Conservation (phyloP, 2,329 filamentous ascomycete genomes). For the Taxawa tesnikishii region DNA sequence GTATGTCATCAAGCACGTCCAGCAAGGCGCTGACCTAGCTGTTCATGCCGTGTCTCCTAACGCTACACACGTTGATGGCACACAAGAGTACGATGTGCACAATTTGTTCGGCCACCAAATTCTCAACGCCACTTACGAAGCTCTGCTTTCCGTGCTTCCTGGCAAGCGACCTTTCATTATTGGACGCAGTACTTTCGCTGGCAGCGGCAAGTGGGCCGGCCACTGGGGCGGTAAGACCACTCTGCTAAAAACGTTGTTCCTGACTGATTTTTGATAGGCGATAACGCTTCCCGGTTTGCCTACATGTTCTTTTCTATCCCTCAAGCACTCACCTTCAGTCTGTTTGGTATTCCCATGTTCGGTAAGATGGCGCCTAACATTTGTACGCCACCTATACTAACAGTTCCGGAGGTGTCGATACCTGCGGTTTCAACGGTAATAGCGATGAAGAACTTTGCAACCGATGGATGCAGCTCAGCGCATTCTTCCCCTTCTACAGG, state of each 20-base stretch:
- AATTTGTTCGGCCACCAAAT: constrained; percentile 68
- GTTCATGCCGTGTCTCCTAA: constrained; percentile 65
- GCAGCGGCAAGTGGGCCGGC: constrained; percentile 61
- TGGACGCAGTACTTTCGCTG: constrained; percentile 68
- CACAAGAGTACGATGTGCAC: constrained; percentile 68
- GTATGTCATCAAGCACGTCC: constrained; percentile 62
- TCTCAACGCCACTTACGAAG: constrained; percentile 63
- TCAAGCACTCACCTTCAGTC: constrained; percentile 61
- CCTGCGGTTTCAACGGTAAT: constrained; percentile 59
- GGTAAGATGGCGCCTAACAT: too few relatives aligned
- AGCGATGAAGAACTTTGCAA: constrained; percentile 57
- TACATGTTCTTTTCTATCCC: constrained; percentile 69
- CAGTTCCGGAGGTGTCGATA: too few relatives aligned
- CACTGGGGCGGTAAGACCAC: constrained; percentile 63
- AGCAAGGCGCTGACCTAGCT: constrained; percentile 60
- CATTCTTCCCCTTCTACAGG: constrained; percentile 66
- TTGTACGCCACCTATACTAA: too few relatives aligned
- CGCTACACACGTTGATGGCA: constrained; percentile 60
- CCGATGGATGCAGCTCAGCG: constrained; percentile 60
- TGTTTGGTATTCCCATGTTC: constrained; percentile 70
- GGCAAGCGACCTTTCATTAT: constrained; percentile 72
- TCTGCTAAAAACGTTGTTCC: too few relatives aligned
- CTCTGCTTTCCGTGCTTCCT: constrained; percentile 51
- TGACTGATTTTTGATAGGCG: too few relatives aligned
- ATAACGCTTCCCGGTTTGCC: constrained; percentile 55